Conservation (phyloP, 1,139 yeast genomes). For the Protomyces gravidus region DNA sequence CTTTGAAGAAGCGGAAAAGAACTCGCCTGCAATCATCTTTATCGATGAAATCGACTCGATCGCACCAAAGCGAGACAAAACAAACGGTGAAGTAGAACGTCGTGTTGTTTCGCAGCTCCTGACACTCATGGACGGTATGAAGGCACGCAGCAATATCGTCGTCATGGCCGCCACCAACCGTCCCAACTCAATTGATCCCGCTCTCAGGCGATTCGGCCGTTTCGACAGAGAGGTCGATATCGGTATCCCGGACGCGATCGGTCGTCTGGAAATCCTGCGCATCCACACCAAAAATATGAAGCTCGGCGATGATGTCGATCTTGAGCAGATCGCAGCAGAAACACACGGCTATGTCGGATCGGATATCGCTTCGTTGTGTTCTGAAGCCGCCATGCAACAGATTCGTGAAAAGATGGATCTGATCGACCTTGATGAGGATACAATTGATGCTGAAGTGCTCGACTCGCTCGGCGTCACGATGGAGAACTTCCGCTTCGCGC, state of each 20-base stretch:
- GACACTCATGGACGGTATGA: conserved; percentile 99
- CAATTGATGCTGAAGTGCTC: conserved; percentile 93
- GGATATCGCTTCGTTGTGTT: conserved; percentile 85
- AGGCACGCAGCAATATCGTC: conserved; percentile 93
- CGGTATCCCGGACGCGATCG: conserved; percentile 98
- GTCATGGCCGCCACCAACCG: conserved; percentile 95
- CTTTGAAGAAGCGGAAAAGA: conserved; percentile 97
- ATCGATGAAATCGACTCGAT: conserved; percentile 98
- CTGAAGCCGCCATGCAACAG: conserved; percentile 98
- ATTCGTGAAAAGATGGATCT: conserved; percentile 99
- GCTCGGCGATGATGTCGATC: conserved; percentile 87
- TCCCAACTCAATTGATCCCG: conserved; percentile 98
- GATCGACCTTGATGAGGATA: conserved; percentile 94
- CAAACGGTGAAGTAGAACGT: conserved; percentile 97
- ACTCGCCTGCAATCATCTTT: conserved; percentile 94
- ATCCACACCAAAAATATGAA: conserved; percentile 97
- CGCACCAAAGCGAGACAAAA: conserved; percentile 99
- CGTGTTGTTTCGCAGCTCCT: conserved; percentile 96
- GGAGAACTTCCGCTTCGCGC: conserved; percentile 97
- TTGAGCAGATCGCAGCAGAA: conserved; percentile 83
- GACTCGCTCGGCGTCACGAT: conserved; percentile 96
- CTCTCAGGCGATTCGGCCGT: conserved; percentile 96
- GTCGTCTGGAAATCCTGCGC: conserved; percentile 92
- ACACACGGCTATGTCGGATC: conserved; percentile 99
- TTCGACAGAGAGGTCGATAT: conserved; percentile 98